A percentile compares a stretch with the other conserved stretches of the same genome.
Conservation (phyloP, 345 rosid species). For the Erucastrum elatum region DNA sequence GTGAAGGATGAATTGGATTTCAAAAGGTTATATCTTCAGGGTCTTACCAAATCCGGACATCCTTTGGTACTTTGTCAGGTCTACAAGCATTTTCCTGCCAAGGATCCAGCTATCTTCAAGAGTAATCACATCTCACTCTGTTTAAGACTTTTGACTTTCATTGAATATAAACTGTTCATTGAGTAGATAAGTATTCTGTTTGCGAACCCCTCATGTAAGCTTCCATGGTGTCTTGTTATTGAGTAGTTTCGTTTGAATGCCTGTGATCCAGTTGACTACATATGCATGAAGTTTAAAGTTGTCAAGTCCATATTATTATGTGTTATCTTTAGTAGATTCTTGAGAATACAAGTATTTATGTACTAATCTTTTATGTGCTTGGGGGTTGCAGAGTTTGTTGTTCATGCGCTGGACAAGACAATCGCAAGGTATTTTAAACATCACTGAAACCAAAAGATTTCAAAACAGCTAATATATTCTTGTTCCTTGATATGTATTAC, state of each 20-base stretch:
- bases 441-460: slow-evolving; percentile 7
- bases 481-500: background rate
- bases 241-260: slow-evolving; percentile 3
- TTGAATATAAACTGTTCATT: background rate
- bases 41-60: slow-evolving; percentile 51
- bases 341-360: background rate
- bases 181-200: too few species aligned
- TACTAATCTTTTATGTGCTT: slow-evolving; percentile 2
- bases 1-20: slow-evolving; percentile 60
- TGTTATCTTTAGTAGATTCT: background rate
- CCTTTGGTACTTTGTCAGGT: slow-evolving; percentile 53
- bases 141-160: background rate
- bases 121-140: slow-evolving; percentile 38
- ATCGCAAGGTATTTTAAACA: slow-evolving; percentile 60
- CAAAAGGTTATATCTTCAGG: slow-evolving; percentile 63
- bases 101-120: slow-evolving; percentile 75
- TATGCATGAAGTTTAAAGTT: background rate
- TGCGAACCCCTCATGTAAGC: too few species aligned
- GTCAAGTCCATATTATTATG: background rate
- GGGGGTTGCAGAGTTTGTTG: slow-evolving; percentile 69
- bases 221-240: background rate
- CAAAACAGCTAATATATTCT: background rate
- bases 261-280: background rate
- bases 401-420: slow-evolving; percentile 72
- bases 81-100: slow-evolving; percentile 64